Base-by-base conservation (phyloP, 192 early-diverging fungal species). In the Rhizoclosmatium globosum region DNA sequence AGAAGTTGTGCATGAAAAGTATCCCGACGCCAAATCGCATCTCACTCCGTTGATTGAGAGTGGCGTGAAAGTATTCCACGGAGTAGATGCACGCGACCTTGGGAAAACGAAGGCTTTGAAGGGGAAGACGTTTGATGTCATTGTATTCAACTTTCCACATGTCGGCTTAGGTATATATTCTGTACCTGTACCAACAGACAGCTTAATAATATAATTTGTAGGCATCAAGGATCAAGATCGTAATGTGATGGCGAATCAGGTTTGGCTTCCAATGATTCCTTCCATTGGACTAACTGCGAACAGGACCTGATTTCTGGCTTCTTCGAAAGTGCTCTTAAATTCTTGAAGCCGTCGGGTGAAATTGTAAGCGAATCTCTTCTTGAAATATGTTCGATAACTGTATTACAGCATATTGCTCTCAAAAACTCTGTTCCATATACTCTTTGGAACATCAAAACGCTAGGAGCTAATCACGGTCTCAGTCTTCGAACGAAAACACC, bases 121-220 rank as follows among this genome's bases (percentile, higher is more conserved):
- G 39, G 47, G 53, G 23, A 83, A 85, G 64, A 56, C 76, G 47
- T 99, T 96, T 77, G 85, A 89, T 53, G 93, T 93, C 74, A 94
- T 99, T 47, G 90, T 97, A 15, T 99, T 99, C 81, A 97, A 97
- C 81, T 99, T 99, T 82, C 97, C 97, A 46, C 97, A 99, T 79
- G 92, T 92, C 6, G 96, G 96, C 89, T 31, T 46, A 38, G 70
- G 70, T 71, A 9, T 9, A 31, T 41, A 31, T 13, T 47, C 13
- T 19, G 11, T 68, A 3, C 41, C 41, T 38, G 43, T 46, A 43
- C 11, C 45, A 19, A 68, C n/a, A 84, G 44, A 23, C 15, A 4
- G 41, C 41, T 68, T 9, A 7, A 46, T 68, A 13, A 43, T 45
- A 19, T 68, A 41, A 38, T 41, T 31, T 65, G 11, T 89, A 21